Conservation (phyloP, 1,284 basidiomycete genomes). For the Bondarzewia mesenterica region DNA sequence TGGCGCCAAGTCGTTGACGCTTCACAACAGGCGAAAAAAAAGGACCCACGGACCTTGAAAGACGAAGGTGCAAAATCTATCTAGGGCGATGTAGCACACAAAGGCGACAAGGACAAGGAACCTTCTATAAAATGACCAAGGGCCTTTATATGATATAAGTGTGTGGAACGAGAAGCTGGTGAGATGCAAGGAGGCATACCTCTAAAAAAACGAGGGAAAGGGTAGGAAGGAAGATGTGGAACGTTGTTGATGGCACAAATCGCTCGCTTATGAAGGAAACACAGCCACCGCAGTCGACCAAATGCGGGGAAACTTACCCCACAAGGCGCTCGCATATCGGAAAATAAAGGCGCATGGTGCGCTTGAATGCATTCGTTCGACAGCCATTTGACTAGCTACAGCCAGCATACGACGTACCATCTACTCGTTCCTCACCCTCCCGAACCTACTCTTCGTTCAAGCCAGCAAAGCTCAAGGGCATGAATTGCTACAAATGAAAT, state of each 20-base stretch:
- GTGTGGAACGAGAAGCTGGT: slow-evolving; percentile 4
- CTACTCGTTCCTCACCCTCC: slow-evolving; percentile 8
- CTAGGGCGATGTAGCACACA: slow-evolving; percentile 20
- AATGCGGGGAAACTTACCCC: slow-evolving; percentile 1
- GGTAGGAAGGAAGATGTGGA: slow-evolving; percentile 26
- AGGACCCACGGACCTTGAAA: slow-evolving; percentile 7
- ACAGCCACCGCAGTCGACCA: not conserved
- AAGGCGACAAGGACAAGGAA: slow-evolving; percentile 30
- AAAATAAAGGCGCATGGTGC: not conserved
- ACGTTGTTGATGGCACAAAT: slow-evolving; percentile 12
- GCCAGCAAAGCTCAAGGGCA: slow-evolving; percentile 54
- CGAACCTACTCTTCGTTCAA: slow-evolving; percentile 33
- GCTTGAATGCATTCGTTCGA: not conserved
- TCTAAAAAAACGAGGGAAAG: slow-evolving; percentile 32
- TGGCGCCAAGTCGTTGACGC: not conserved
- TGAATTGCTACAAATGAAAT: slow-evolving; percentile 42
- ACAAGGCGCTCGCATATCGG: not conserved
- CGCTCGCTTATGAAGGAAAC: not conserved
- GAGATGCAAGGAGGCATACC: slow-evolving; percentile 26
- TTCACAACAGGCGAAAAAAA: not conserved
- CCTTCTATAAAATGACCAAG: slow-evolving; percentile 23
- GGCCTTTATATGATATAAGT: slow-evolving; percentile 15
- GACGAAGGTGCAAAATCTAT: slow-evolving; percentile 20
- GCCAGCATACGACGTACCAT: not conserved
- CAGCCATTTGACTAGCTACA: not conserved